These are phyloP conservation scores for Rhizophagus clarus DNA, from an alignment of 192 early-diverging fungal species.

Conservation along the genomic window DNA sequence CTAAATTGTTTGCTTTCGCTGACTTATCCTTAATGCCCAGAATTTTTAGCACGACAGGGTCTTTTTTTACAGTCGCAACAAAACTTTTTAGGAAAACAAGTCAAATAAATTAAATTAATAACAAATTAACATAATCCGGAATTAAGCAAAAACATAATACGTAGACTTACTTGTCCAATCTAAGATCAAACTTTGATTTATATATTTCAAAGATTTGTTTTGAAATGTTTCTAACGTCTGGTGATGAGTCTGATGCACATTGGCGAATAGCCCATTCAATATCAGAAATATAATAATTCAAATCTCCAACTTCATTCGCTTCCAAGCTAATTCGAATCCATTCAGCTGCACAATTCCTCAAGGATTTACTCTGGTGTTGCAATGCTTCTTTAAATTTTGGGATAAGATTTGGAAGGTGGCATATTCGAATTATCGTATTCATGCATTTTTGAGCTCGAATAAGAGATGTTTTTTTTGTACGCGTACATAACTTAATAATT, in stretches of 20 bases:
- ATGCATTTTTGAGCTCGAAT: conserved; percentile 62
- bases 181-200: conserved; percentile 43
- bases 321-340: conserved; percentile 57
- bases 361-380: conserved; percentile 61
- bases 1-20: background rate
- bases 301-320: conserved; percentile 34
- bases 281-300: conserved; percentile 38
- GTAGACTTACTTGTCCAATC: conserved; percentile 23
- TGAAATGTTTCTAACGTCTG: conserved; percentile 50
- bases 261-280: conserved; percentile 53
- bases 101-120: background rate
- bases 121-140: background rate
- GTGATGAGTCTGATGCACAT: conserved; percentile 50
- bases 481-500: conserved; percentile 64
- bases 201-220: conserved; percentile 53
- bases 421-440: conserved; percentile 61
- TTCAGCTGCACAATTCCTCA: conserved; percentile 63
- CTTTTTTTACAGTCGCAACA: background rate
- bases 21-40: background rate
- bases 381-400: conserved; percentile 59
- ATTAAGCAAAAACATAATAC: too few species aligned
- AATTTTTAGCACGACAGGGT: too few species aligned
- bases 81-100: background rate
- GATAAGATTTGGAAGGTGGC: conserved; percentile 54
- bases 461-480: conserved; percentile 78